A percentile compares a stretch with the other conserved stretches of the same genome.
These are phyloP conservation scores for Dioszegia hungarica DNA, from an alignment of 768 basidiomycete species.

Conservation along the genomic window DNA sequence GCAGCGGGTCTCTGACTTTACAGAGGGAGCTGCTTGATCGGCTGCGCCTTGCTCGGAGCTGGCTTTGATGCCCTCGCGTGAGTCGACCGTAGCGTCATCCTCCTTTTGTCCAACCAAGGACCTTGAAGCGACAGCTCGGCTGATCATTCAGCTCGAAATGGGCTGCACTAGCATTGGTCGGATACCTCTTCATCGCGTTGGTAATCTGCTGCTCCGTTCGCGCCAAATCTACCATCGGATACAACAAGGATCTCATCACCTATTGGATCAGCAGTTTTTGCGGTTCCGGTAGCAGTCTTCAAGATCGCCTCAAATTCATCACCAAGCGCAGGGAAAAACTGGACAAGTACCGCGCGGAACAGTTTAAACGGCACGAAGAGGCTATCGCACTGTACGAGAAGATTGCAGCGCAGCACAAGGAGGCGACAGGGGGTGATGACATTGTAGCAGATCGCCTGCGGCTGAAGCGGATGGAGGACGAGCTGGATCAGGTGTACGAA, in stretches of 20 bases:
- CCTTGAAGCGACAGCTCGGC: too few species aligned
- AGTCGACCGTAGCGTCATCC: neutral
- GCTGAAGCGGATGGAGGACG: neutral
- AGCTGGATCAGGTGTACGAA: neutral
- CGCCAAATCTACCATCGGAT: neutral
- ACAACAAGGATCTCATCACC: neutral
- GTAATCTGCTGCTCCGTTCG: slow-evolving; percentile 16
- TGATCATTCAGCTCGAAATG: slow-evolving; percentile 27
- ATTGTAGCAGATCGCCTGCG: neutral
- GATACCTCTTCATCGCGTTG: slow-evolving; percentile 16
- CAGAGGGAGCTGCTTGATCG: slow-evolving; percentile 34
- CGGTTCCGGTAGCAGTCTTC: neutral
- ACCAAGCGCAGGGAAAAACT: neutral
- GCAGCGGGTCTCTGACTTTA: neutral
- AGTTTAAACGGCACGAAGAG: neutral
- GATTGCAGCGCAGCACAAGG: too few species aligned
- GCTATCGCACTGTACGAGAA: too few species aligned
- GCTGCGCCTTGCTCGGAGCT: slow-evolving; percentile 27
- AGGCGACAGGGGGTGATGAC: neutral
- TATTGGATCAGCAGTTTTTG: neutral
- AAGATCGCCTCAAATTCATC: neutral
- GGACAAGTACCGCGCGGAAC: neutral
- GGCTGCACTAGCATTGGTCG: slow-evolving; percentile 21
- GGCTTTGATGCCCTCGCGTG: slow-evolving; percentile 24
- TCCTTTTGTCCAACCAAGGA: too few species aligned